Evolutionary conservation across 192 early-diverging fungal species (phyloP), one percentile per base, ranked within the genome.

Genomic region (Rhizophlyctis rosea): DNA sequence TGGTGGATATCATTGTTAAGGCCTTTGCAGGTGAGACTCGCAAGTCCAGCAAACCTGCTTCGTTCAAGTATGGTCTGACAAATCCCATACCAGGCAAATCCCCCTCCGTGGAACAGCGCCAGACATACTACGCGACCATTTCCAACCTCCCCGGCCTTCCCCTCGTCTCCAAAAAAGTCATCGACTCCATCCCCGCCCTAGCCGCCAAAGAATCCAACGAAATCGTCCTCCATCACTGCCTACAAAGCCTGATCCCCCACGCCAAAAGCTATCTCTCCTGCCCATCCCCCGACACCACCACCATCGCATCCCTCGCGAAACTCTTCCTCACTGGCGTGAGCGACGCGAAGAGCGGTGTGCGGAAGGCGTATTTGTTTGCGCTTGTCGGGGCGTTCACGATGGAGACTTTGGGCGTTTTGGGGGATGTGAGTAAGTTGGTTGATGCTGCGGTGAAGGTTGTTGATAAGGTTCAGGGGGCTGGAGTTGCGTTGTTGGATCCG

Each of bases 201-300:
- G 62, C 81, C 9, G 63, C 70, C 25, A 94, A 93, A 71, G 93
- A 96, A 68, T 79, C 84, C 13, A 85, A 89, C 50, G 93, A 93
- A 54, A 66, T 69, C 18, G 83, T 82, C n/a, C 76, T 88, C 9
- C 50, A 71, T 1, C 72, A 80, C 54, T 77, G 86, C 49, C 83
- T 93, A 27, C 60, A 80, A 21, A 84, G 85, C 7, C 64, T 86
- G 27, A 78, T 80, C 5, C 51, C 60, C 44, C 91, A 91, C 53
- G 32, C 76, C 14, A 62, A 54, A 23, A 76, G 69, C 18, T 81
- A 81, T 30, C 76, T 81, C 34, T 54, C 54, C 48, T 60, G 66
- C 57, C 61, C 78, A 34, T 65, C 78, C 31, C 61, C 65, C 48
- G 69, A 78, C 53, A 54, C 51, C 35, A 59, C 76, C 23, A 61